phyloP scores from a whole-genome alignment of 2,329 filamentous ascomycete species.

The Diaporthe citri region DNA sequence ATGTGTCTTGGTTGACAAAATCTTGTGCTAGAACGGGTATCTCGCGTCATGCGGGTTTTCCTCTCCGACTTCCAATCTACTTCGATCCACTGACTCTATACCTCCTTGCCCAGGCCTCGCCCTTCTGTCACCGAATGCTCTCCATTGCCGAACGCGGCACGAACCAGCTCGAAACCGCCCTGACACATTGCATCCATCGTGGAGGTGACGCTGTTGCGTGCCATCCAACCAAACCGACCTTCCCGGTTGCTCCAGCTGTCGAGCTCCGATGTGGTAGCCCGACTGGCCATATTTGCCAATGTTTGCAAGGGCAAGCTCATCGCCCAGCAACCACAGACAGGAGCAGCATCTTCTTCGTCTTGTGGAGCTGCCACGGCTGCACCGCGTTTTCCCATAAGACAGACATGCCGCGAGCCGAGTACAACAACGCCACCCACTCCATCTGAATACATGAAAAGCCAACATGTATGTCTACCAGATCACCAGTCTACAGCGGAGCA shows the following conservation, averaged over 20 bases:
- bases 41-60: conserved; percentile 2
- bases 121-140: not conserved
- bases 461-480: not conserved
- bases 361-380: not conserved
- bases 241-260: not conserved
- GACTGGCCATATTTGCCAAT: not conserved
- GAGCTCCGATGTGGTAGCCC: not conserved
- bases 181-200: not conserved
- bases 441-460: not conserved
- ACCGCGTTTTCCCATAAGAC: not conserved
- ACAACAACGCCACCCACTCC: not conserved
- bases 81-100: not conserved
- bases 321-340: not conserved
- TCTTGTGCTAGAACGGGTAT: conserved; percentile 31
- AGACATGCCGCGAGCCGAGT: not conserved
- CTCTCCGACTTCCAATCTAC: not conserved
- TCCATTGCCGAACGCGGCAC: not conserved
- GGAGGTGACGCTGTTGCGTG: not conserved
- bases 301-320: not conserved
- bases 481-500: not conserved
- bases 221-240: not conserved
- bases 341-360: not conserved
- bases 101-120: not conserved
- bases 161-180: conserved; percentile 17
- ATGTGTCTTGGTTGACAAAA: conserved; percentile 21